Percentiles rank a stretch among this genome's conserved stretches.
Conservation (phyloP, 2,329 filamentous ascomycete species). For the Aspergillus proliferans region DNA sequence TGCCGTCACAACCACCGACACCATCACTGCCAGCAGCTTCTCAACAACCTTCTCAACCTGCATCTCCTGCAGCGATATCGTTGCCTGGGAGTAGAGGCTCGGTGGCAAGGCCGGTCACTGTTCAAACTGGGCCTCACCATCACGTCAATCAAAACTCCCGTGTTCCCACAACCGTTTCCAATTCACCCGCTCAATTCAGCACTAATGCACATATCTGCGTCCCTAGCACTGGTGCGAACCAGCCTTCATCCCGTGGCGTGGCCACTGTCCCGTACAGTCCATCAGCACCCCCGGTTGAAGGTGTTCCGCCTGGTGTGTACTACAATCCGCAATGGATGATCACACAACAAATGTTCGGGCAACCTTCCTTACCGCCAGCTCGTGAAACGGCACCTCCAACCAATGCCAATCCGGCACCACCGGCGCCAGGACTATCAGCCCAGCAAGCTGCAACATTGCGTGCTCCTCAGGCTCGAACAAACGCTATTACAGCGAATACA, state of each 20-base stretch:
- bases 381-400: background rate
- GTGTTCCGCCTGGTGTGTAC: background rate
- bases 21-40: constrained; percentile 4
- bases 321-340: background rate
- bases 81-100: background rate
- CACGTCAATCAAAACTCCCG: background rate
- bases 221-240: background rate
- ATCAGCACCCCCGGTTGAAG: background rate
- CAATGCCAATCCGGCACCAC: background rate
- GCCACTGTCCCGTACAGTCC: background rate
- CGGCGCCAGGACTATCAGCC: background rate
- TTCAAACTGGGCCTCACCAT: background rate
- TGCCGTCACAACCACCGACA: background rate
- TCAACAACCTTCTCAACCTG: background rate
- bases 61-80: background rate
- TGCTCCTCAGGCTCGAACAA: background rate
- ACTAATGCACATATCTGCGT: background rate
- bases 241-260: background rate
- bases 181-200: background rate
- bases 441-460: background rate
- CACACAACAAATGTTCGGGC: background rate
- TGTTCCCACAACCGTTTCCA: background rate
- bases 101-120: background rate
- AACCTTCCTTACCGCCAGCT: no score
- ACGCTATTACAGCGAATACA: background rate